Base-by-base conservation (phyloP, 192 early-diverging fungal species). In the Allomyces macrogynus region DNA sequence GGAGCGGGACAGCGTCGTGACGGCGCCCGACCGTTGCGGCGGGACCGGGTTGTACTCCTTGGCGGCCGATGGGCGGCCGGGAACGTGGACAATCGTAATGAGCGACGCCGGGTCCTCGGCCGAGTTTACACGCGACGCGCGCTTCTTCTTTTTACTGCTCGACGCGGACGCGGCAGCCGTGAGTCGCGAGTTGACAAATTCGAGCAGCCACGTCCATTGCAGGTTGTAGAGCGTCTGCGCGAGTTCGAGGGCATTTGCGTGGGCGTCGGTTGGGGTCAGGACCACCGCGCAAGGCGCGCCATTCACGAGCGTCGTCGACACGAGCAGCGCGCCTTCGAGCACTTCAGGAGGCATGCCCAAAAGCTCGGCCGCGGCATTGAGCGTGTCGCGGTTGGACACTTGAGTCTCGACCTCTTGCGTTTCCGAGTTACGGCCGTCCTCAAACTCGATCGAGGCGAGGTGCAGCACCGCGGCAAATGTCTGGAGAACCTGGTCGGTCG, bases 361-460 rank as follows among this genome's bases (percentile, higher is more conserved):
- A 61, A 95, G 82, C 62, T 87, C 81, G 25, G 90, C 89, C 23
- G 81, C 84, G 24, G 88, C 76, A n/a, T 81, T 81, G 18, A 93
- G 79, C 61, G 73, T 80, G 16, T 89, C 88, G 22, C 68, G 66
- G 66, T 93, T 92, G 61, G 82, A 80, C 62, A 95, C 86, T 42
- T 80, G 75, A 11, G 87, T 85, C 49, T 89, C 84, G 44, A 89
- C 87, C 67, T 79, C 72, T 66, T 87, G 80, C 26, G 77, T 71
- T 44, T 87, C 82, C 32, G 32, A 7, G 62, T 83, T 81, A 10
- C 68, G 64, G 61, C 82, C 80, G 57, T 87, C 79, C 60, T 76
- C 70, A 68, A 95, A 95, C 62, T 87, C 80, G 63, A 97, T 69
- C 68, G 94, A 92, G 23, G 90, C 90, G 10, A 95, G 78, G 66